Conservation (phyloP, 208 protist genomes). For the Crithidia brevicula region DNA sequence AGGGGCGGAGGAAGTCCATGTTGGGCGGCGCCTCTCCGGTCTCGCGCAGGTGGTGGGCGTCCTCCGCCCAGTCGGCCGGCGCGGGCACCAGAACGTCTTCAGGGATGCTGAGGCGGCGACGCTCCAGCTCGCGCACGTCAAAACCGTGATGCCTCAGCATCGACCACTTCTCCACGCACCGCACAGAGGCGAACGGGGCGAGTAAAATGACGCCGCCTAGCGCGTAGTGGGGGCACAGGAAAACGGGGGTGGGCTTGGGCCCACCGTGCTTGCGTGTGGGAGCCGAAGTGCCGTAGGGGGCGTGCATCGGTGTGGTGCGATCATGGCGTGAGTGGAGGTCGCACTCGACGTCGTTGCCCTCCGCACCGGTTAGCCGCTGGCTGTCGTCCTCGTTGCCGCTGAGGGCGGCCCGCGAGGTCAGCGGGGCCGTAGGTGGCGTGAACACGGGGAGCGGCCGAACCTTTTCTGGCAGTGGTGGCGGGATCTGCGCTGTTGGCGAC, state of each 20-base stretch:
- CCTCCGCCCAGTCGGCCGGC: constrained; percentile 36
- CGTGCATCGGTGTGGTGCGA: constrained; percentile 8
- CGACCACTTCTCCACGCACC: constrained; percentile 40
- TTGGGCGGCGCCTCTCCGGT: constrained; percentile 12
- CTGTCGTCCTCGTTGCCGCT: neutral
- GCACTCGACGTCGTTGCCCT: neutral
- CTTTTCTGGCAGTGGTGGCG: neutral
- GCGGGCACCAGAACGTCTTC: constrained; percentile 30
- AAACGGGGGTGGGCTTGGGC: neutral
- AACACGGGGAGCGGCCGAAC: neutral
- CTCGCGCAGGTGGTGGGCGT: constrained; percentile 19
- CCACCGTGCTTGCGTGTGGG: neutral
- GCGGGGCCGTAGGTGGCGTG: neutral
- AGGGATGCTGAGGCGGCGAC: constrained; percentile 22
- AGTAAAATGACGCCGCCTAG: constrained; percentile 50
- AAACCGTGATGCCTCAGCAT: constrained; percentile 28
- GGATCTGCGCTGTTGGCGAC: constrained; percentile 2
- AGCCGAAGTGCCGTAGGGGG: constrained; percentile 10
- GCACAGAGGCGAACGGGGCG: constrained; percentile 39
- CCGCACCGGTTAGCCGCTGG: neutral
- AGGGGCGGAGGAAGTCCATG: constrained; percentile 15
- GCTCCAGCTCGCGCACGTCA: constrained; percentile 34
- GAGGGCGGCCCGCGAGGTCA: neutral
- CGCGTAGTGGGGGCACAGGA: constrained; percentile 39
- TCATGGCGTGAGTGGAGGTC: neutral